Evolutionary conservation across 768 basidiomycete genomes (phyloP), one percentile per base, ranked within the genome.

Genomic region (Podaxis sp.): DNA sequence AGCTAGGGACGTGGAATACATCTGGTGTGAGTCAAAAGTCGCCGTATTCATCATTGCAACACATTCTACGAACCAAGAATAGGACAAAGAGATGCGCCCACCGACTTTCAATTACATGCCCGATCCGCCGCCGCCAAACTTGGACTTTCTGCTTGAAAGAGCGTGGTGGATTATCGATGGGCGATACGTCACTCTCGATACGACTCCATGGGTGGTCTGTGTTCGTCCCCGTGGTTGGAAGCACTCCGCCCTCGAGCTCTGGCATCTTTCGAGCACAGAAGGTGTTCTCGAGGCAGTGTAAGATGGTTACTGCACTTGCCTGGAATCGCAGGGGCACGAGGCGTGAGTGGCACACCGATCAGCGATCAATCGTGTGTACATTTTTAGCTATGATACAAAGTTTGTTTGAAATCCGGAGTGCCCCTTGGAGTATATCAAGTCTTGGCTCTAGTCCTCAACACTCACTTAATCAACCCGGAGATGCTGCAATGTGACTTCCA

Each of bases 101-200:
- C 13, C 76, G 65, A 54, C 90, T 80, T 65, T 91, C 77, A 50
- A 78, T 68, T 62, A 76, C 79, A 73, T 89, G 89, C 37, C 88
- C 59, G 13, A 55, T 51, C 25, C 44, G 44, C 18, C 28, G 32
- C 25, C 28, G 59, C 59, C 59, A 61, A 46, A 7, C 25, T 16
- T 28, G 14, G 51, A 42, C 50, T 18, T 28, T 42, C 10, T 50
- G 44, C 11, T 27, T 55, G 44, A 46, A 47, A 13, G 59, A 55
- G 38, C 72, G 66, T 72, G 71, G 70, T 62, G 71, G 63, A n/a
- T 11, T 16, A 38, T 25, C 10, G 27, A n/a, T 6, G 10, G 52
- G 18, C 13, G 52, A 61, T 6, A 25, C 11, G 4, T 61, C 53
- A 10, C 28, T n/a, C n/a, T 18, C 53, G 4, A 61, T 46, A n/a